phyloP scores from a whole-genome alignment of 2,329 filamentous ascomycete species.

The Venturia aucupariae region DNA sequence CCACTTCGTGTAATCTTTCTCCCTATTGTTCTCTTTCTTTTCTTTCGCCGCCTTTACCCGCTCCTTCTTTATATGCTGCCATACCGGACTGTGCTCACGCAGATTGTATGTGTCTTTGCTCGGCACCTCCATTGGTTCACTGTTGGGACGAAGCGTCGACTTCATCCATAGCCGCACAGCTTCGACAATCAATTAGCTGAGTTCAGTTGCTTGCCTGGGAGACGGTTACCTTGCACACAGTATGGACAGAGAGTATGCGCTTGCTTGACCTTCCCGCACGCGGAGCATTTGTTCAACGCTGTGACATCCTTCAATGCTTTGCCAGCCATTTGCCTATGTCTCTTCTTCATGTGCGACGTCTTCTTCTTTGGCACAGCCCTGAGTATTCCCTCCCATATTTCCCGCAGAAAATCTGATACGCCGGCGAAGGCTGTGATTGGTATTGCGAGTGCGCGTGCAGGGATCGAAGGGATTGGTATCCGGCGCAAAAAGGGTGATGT shows the following conservation, averaged over 20 bases:
- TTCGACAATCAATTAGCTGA: background rate
- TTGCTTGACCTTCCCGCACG: slow-evolving; percentile 79
- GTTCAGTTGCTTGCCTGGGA: background rate
- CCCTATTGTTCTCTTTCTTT: background rate
- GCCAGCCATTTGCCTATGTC: slow-evolving; percentile 86
- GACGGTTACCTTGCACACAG: slow-evolving; percentile 65
- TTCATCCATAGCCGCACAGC: slow-evolving; percentile 10
- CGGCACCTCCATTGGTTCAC: background rate
- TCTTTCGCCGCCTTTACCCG: background rate
- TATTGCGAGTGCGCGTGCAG: slow-evolving; percentile 34
- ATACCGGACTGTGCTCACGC: slow-evolving; percentile 6
- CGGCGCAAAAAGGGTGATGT: slow-evolving; percentile 34
- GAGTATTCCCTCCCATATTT: slow-evolving; percentile 87
- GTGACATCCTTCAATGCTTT: slow-evolving; percentile 91
- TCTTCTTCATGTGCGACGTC: slow-evolving; percentile 92
- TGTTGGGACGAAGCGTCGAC: background rate
- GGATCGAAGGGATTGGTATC: slow-evolving; percentile 36
- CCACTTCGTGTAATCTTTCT: slow-evolving; percentile 3
- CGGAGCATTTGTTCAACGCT: slow-evolving; percentile 77
- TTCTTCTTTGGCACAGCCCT: slow-evolving; percentile 97
- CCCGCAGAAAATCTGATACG: slow-evolving; percentile 51
- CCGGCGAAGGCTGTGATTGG: slow-evolving; percentile 39
- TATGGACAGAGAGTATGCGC: slow-evolving; percentile 81
- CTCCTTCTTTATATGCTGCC: slow-evolving; percentile 8
- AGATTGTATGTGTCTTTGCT: slow-evolving; percentile 1